Conservation (phyloP, 805 yeast species). For the Metschnikowia similis region DNA sequence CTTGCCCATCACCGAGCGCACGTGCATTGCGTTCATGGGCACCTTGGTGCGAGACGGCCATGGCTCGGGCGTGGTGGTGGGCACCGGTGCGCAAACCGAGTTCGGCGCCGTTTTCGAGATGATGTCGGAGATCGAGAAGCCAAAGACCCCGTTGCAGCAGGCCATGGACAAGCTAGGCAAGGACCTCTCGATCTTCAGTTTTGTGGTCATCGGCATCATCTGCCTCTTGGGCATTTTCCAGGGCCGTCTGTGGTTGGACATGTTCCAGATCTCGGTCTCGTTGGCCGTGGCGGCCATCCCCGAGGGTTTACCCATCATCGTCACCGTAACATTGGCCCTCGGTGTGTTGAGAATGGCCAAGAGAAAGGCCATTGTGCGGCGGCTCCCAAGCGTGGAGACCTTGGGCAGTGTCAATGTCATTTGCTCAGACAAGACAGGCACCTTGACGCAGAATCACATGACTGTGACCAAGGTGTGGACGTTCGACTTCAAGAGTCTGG, state of each 20-base stretch:
- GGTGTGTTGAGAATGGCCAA: conserved; percentile 97
- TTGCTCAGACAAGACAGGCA: conserved; percentile 89
- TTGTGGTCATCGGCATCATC: conserved; percentile 84
- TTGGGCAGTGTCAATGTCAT: conserved; percentile 91
- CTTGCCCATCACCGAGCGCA: conserved; percentile 63
- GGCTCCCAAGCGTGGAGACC: conserved; percentile 93
- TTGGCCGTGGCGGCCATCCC: conserved; percentile 99
- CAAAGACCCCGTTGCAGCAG: conserved; percentile 93
- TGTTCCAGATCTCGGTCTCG: conserved; percentile 97
- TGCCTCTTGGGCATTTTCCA: conserved; percentile 86
- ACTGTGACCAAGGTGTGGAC: conserved; percentile 84
- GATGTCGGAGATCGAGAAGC: conserved; percentile 94
- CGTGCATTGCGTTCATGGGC: conserved; percentile 91
- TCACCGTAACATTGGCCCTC: conserved; percentile 92
- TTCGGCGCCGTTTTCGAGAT: conserved; percentile 93
- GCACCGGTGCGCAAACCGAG: conserved; percentile 85
- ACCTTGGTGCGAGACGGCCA: conserved; percentile 95
- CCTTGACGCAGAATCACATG: conserved; percentile 88
- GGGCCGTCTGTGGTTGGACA: conserved; percentile 93
- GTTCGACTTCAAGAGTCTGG: conserved; percentile 47
- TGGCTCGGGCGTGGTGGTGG: conserved; percentile 89
- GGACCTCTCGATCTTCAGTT: conserved; percentile 80
- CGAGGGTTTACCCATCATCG: conserved; percentile 97
- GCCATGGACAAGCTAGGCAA: conserved; percentile 96
- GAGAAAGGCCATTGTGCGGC: conserved; percentile 87